Percentiles rank a stretch among this genome's conserved stretches.
phyloP scores from a whole-genome alignment of 1,284 basidiomycete species.

The Limonomyces culmigenus region DNA sequence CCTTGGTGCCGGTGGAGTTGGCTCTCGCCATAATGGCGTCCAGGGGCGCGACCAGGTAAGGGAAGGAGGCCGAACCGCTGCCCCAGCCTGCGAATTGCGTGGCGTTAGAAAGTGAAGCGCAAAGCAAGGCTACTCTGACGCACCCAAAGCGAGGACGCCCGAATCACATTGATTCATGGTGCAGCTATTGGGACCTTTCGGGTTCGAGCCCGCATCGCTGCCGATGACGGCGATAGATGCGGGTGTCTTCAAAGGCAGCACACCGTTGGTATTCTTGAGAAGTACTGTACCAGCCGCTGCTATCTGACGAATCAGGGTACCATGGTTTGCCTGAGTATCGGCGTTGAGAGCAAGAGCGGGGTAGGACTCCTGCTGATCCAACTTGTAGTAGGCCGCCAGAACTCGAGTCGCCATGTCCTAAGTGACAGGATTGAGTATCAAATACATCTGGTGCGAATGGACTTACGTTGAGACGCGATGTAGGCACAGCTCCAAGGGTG shows the following conservation, averaged over 20 bases:
- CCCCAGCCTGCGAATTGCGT: too few relatives aligned
- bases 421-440: not conserved
- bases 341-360: constrained; percentile 30
- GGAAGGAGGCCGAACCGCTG: too few relatives aligned
- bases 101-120: too few relatives aligned
- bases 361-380: constrained; percentile 42
- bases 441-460: not conserved
- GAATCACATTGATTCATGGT: constrained; percentile 36
- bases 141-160: constrained; percentile 47
- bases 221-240: constrained; percentile 22
- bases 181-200: constrained; percentile 47
- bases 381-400: constrained; percentile 39
- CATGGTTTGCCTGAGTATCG: not conserved
- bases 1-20: constrained; percentile 17
- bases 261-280: constrained; percentile 43
- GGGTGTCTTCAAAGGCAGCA: constrained; percentile 1
- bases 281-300: constrained; percentile 57
- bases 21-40: constrained; percentile 27
- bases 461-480: constrained; percentile 25
- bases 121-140: too few relatives aligned
- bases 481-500: constrained; percentile 20
- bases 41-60: constrained; percentile 29
- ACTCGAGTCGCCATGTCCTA: constrained; percentile 50
- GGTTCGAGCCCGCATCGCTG: constrained; percentile 40
- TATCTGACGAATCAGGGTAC: too few relatives aligned